A percentile compares a stretch with the other conserved stretches of the same genome.
phyloP scores from a whole-genome alignment of 495 filamentous ascomycete genomes.

The Neurospora pannonica region DNA sequence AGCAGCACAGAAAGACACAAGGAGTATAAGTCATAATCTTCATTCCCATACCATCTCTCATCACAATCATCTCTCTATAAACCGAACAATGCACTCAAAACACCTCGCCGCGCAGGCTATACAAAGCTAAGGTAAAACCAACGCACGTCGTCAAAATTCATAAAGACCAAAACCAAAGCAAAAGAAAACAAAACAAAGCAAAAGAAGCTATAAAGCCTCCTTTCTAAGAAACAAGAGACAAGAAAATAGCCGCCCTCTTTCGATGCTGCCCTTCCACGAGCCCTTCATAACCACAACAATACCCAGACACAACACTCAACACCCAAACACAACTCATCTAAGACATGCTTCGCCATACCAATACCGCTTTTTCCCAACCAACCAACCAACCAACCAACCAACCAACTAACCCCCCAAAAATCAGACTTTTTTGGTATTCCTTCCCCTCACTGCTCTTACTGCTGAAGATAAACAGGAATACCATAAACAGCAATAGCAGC shows the following conservation, averaged over 20 bases:
- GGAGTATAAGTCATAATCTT: not conserved
- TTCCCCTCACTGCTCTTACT: not conserved
- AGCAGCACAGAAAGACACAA: not conserved
- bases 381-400: not conserved
- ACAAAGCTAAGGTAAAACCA: not conserved
- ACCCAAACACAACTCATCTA: not conserved
- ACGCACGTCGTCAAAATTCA: not conserved
- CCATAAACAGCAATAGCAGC: constrained; percentile 92
- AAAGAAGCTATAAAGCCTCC: not conserved
- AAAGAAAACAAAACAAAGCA: not conserved
- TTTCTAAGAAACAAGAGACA: not conserved
- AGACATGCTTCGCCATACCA: constrained; percentile 11
- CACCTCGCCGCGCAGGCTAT: not conserved
- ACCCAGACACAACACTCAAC: not conserved
- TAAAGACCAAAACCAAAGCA: not conserved
- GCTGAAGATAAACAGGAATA: constrained; percentile 72
- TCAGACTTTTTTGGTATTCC: not conserved
- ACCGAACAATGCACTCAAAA: not conserved
- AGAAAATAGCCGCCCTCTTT: not conserved
- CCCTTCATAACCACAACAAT: not conserved
- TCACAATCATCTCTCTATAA: not conserved
- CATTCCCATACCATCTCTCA: not conserved
- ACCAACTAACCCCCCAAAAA: not conserved
- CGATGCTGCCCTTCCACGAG: not conserved
- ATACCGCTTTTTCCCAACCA: not conserved